A percentile compares a stretch with the other conserved stretches of the same genome.
These are phyloP conservation scores for Citrullus amarus DNA, from an alignment of 306 rosid species.

Conservation along the genomic window DNA sequence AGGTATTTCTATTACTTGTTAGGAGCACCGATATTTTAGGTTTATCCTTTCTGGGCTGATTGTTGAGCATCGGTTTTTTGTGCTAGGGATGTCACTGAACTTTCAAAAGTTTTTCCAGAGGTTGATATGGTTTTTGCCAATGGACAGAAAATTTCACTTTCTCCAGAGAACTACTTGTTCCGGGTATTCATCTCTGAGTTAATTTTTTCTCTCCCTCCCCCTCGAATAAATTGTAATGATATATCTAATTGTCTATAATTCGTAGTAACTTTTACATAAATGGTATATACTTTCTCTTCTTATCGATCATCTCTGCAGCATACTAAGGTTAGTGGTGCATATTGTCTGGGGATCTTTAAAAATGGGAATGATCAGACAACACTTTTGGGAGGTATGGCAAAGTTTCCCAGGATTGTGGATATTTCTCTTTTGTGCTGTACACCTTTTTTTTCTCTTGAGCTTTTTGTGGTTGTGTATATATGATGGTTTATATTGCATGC, in stretches of 20 bases:
- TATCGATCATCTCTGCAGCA: conserved; percentile 19
- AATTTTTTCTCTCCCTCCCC: background rate
- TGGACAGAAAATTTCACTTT: conserved; percentile 24
- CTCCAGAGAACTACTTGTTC: conserved; percentile 38
- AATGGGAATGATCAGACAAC: conserved; percentile 34
- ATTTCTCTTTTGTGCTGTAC: background rate
- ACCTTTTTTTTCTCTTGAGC: background rate
- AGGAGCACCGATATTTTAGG: background rate
- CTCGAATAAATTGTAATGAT: background rate
- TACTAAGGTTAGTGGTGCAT: conserved; percentile 35
- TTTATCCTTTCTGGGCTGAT: conserved; percentile 1
- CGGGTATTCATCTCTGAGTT: conserved; percentile 19
- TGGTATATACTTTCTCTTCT: background rate
- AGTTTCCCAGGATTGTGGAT: background rate
- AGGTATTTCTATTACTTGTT: conserved; percentile 28
- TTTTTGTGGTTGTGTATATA: background rate
- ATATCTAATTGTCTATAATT: background rate
- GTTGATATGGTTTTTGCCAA: conserved; percentile 32
- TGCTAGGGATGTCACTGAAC: conserved; percentile 29
- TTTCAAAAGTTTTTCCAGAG: conserved; percentile 26
- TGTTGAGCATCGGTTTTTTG: background rate
- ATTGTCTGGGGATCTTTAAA: conserved; percentile 38
- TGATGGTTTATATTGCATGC: background rate
- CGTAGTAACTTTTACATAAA: background rate
- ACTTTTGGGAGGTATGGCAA: conserved; percentile 37